Evolutionary conservation across 768 basidiomycete species (phyloP).

Genomic region (Dentipellis fragilis): DNA sequence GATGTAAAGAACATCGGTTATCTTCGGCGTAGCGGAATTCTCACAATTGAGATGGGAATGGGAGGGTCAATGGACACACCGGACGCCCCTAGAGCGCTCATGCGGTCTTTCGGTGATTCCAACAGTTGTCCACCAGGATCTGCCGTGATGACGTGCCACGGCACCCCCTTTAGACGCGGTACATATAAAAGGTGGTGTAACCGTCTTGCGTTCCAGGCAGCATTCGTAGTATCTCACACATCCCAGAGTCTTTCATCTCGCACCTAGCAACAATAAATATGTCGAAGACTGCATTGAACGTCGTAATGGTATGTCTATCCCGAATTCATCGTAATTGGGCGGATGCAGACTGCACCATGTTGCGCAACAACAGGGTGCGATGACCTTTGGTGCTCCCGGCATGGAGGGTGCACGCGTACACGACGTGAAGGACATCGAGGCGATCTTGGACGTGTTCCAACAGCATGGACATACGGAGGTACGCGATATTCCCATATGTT

Average conservation of each 20-base stretch:
- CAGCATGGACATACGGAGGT: conserved; percentile 48
- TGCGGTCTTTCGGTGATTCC: not conserved
- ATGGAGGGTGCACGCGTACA: conserved; percentile 39
- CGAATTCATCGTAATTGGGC: not conserved
- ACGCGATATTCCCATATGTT: conserved; percentile 3
- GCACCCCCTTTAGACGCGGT: no score
- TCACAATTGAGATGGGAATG: not conserved
- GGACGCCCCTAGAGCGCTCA: not conserved
- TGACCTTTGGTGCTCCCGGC: conserved; percentile 44
- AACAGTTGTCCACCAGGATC: not conserved
- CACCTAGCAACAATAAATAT: not conserved
- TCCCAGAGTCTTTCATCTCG: not conserved
- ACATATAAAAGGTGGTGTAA: no score
- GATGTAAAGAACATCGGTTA: not conserved
- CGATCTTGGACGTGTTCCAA: conserved; percentile 43
- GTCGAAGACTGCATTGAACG: not conserved
- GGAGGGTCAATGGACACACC: not conserved
- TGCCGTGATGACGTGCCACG: no score
- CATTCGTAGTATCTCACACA: not conserved
- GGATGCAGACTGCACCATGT: not conserved
- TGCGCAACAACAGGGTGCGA: conserved; percentile 30
- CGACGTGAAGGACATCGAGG: conserved; percentile 36
- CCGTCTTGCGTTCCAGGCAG: no score
- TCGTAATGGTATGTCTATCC: not conserved
- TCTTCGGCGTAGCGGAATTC: not conserved